Evolutionary conservation across 768 basidiomycete genomes (phyloP).

Genomic region (Suillus discolor): DNA sequence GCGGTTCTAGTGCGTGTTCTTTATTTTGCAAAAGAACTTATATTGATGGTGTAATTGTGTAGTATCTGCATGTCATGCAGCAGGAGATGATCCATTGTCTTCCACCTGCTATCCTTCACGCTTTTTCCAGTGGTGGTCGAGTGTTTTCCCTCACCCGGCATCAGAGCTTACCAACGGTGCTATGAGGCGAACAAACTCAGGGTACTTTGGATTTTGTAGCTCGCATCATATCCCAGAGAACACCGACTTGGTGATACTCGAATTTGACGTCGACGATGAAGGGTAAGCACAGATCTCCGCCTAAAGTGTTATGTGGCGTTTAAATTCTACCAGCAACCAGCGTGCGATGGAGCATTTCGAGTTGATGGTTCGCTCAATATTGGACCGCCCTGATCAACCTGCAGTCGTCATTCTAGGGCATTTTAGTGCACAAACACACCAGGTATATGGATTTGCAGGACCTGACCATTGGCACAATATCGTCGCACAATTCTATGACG

Average conservation of each 20-base stretch:
- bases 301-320: neutral
- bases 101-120: slow-evolving; percentile 88
- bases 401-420: slow-evolving; percentile 95
- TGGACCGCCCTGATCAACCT: slow-evolving; percentile 87
- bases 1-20: slow-evolving; percentile 73
- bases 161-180: slow-evolving; percentile 98
- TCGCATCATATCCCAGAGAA: slow-evolving; percentile 91
- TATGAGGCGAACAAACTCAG: slow-evolving; percentile 87
- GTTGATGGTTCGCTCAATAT: slow-evolving; percentile 87
- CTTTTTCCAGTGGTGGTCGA: slow-evolving; percentile 98
- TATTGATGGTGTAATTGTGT: slow-evolving; percentile 5
- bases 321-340: slow-evolving; percentile 52
- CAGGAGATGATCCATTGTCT: slow-evolving; percentile 88
- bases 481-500: slow-evolving; percentile 97
- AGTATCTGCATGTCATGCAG: slow-evolving; percentile 95
- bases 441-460: slow-evolving; percentile 79
- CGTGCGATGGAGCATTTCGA: slow-evolving; percentile 85
- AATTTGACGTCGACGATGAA: slow-evolving; percentile 90
- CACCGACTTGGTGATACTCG: slow-evolving; percentile 93
- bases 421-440: slow-evolving; percentile 85
- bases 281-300: slow-evolving; percentile 53
- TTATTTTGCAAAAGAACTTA: neutral
- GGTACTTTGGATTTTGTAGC: slow-evolving; percentile 95
- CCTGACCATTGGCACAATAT: slow-evolving; percentile 88
- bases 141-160: slow-evolving; percentile 96